Base-by-base conservation (phyloP, 805 yeast species). In the Kodamaea sagamina region DNA sequence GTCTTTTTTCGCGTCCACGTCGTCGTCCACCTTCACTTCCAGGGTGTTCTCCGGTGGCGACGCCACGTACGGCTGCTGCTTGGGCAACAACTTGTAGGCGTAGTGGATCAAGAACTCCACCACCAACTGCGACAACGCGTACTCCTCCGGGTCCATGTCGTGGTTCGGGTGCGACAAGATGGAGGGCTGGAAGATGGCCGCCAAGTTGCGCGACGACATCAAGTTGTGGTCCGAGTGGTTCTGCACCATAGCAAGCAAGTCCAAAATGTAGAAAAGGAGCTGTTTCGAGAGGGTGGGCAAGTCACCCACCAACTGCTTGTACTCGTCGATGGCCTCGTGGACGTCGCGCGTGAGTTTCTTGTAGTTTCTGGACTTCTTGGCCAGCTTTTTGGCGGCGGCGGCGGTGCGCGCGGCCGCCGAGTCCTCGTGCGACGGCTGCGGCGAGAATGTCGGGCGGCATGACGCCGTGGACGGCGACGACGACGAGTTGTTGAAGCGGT, bases 171-270 rank as follows among this genome's bases (percentile, higher is more conserved):
- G 98, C 7, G 95, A 86, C 41, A 93, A 71, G 12, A 93, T 81
- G n/a, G 96, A 86, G 3, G 99, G 98, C 67, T 93, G 99, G 68
- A 93, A 93, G 44, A 93, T 87, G 1, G 98, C 96, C 1, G 98
- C 96, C 50, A 93, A 70, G 60, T 93, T 93, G 54, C 89, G 79
- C 1, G 96, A 87, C 1, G 97, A 82, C 99, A 93, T 93, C 50
- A 88, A 71, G 61, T 90, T 93, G 47, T 79, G 79, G 39, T 77
- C 78, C 11, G 95, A 76, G 55, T 86, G 83, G 46, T 84, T 79
- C 32, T 89, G 85, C 55, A 93, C 95, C 67, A 89, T 78, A 10
- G 95, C 84, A 46, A 93, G 71, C 50, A 93, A 69, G 62, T 93
- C 99, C 48, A 93, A 67, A 16, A 93, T 78, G 68, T 93, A 93